Evolutionary conservation across 2,329 filamentous ascomycete genomes (phyloP).

Genomic region (Huntiella omanensis): DNA sequence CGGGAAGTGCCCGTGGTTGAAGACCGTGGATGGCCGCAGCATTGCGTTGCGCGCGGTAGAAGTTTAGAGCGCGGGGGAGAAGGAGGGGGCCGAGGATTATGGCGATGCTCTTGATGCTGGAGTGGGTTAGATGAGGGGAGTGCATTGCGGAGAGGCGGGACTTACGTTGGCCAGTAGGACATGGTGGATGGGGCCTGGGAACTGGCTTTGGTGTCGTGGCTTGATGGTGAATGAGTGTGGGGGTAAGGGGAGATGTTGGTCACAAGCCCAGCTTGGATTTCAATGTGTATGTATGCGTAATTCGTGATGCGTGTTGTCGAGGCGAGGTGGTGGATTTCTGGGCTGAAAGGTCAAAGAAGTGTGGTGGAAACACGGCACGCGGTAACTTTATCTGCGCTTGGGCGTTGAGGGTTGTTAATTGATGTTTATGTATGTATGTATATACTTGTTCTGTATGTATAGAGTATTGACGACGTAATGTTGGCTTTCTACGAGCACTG

Average conservation of each 20-base stretch:
- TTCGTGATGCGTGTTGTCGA: no score
- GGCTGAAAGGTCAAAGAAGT: no score
- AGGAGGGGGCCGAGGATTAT: slow-evolving; percentile 53
- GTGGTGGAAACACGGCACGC: no score
- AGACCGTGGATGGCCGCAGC: slow-evolving; percentile 24
- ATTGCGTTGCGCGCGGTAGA: slow-evolving; percentile 38
- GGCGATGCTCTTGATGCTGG: slow-evolving; percentile 34
- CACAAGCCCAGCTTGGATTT: no score
- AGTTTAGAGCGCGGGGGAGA: slow-evolving; percentile 44
- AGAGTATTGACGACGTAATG: no score
- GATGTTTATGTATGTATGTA: no score
- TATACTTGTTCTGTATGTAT: no score
- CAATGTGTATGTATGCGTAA: no score
- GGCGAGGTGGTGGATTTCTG: no score
- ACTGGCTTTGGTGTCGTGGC: neutral
- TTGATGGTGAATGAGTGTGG: neutral
- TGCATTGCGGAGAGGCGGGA: neutral
- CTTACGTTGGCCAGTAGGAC: slow-evolving; percentile 11
- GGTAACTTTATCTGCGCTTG: no score
- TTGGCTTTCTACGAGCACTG: no score
- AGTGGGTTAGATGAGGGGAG: neutral
- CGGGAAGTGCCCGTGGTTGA: slow-evolving; percentile 33
- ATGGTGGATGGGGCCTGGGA: slow-evolving; percentile 1
- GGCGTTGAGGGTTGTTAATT: no score
- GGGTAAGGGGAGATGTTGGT: neutral